Evolutionary conservation across 306 rosid species (phyloP).

Genomic region (Rubus parviflorus): DNA sequence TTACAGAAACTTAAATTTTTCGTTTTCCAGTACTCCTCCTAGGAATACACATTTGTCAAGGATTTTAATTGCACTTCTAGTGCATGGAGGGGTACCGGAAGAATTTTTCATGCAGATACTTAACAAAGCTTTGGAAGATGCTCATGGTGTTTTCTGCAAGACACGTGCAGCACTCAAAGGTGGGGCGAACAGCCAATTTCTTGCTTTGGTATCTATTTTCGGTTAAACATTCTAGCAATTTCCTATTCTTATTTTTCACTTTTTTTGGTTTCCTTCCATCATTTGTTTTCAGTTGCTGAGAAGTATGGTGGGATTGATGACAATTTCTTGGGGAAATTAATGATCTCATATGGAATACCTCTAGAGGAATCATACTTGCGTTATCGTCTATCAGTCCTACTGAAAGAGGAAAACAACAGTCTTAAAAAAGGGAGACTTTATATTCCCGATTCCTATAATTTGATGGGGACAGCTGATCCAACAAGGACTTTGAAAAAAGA

Average conservation of each 20-base stretch:
- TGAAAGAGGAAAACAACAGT: slow-evolving; percentile 45
- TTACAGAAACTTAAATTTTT: slow-evolving; percentile 12
- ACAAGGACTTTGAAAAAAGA: slow-evolving; percentile 41
- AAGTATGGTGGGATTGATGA: slow-evolving; percentile 57
- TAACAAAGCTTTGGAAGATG: slow-evolving; percentile 43
- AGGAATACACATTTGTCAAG: slow-evolving; percentile 49
- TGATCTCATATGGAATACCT: slow-evolving; percentile 70
- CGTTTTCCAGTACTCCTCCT: slow-evolving; percentile 57
- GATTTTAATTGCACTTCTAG: slow-evolving; percentile 60
- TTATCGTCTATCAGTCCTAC: slow-evolving; percentile 38
- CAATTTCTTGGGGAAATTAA: slow-evolving; percentile 36
- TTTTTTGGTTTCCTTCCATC: background rate
- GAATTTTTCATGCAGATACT: slow-evolving; percentile 61
- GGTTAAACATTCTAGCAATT: background rate
- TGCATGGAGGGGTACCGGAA: slow-evolving; percentile 80
- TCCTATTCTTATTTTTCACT: background rate
- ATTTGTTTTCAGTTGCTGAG: slow-evolving; percentile 44
- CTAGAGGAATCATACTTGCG: slow-evolving; percentile 72
- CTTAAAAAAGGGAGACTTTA: slow-evolving; percentile 51
- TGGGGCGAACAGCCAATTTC: slow-evolving; percentile 11
- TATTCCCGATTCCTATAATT: slow-evolving; percentile 49
- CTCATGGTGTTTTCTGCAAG: slow-evolving; percentile 37
- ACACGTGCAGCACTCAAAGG: slow-evolving; percentile 67
- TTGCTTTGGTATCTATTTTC: background rate
- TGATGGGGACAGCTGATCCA: slow-evolving; percentile 87